Percentiles rank a stretch among this genome's conserved stretches.
Evolutionary conservation across 768 basidiomycete genomes (phyloP).

Genomic region (Harrya chromipes): DNA sequence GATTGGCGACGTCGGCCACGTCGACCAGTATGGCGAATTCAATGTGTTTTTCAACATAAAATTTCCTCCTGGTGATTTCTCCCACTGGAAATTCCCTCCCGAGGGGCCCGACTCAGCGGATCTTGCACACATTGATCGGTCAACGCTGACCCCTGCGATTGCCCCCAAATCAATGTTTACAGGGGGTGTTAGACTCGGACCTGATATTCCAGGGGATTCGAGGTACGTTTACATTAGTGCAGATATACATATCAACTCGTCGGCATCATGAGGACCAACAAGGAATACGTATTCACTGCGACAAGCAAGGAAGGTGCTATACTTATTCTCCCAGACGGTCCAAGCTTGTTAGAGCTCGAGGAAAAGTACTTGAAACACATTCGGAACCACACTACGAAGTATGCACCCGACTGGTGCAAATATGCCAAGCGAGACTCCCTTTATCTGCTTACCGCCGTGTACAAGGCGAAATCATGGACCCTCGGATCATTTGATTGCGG

Average conservation of each 20-base stretch:
- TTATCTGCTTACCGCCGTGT: constrained; percentile 29
- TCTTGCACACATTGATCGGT: too few relatives aligned
- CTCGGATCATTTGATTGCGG: constrained; percentile 12
- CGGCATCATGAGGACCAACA: background rate
- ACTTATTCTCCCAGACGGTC: constrained; percentile 29
- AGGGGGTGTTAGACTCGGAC: too few relatives aligned
- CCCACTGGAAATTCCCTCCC: too few relatives aligned
- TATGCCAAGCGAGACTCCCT: constrained; percentile 15
- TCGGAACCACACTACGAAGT: constrained; percentile 8
- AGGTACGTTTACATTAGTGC: too few relatives aligned
- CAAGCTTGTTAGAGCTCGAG: constrained; percentile 13
- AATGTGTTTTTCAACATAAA: constrained; percentile 33
- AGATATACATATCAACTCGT: too few relatives aligned
- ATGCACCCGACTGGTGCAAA: constrained; percentile 25
- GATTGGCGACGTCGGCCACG: constrained; percentile 35
- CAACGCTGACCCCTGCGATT: background rate
- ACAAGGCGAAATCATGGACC: constrained; percentile 26
- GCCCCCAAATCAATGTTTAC: too few relatives aligned
- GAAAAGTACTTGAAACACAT: constrained; percentile 3
- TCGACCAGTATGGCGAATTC: constrained; percentile 24
- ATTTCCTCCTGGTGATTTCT: too few relatives aligned
- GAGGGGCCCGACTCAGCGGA: too few relatives aligned
- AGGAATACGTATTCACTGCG: background rate
- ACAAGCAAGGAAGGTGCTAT: constrained; percentile 21
- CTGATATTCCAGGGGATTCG: too few relatives aligned